These are phyloP conservation scores for Monosporascus sp. DNA, from an alignment of 2,329 filamentous ascomycete genomes.

Conservation along the genomic window DNA sequence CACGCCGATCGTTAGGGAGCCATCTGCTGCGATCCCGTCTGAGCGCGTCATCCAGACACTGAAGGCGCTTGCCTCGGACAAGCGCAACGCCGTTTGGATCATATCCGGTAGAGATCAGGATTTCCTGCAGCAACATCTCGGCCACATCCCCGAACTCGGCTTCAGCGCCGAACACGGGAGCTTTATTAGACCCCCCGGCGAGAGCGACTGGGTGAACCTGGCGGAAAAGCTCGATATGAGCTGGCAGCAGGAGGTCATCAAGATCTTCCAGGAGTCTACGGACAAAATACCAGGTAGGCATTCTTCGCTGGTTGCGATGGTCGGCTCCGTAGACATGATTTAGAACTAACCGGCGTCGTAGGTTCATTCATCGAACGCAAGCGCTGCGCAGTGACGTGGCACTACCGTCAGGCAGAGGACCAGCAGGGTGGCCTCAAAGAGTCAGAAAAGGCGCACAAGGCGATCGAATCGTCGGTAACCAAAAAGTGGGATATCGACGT, in stretches of 20 bases:
- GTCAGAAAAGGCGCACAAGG: conserved; percentile 73
- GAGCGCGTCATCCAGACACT: conserved; percentile 76
- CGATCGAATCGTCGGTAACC: conserved; percentile 70
- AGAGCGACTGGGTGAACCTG: conserved; percentile 79
- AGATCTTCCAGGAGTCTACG: conserved; percentile 82
- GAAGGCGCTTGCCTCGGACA: conserved; percentile 72
- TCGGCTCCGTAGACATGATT: background rate
- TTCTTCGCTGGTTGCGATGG: background rate
- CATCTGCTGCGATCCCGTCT: conserved; percentile 81
- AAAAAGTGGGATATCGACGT: conserved; percentile 89
- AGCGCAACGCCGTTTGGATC: conserved; percentile 91
- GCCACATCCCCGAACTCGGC: conserved; percentile 84
- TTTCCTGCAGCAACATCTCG: conserved; percentile 85
- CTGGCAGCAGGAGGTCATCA: conserved; percentile 83
- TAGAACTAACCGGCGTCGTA: conserved; percentile 25
- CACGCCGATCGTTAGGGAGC: conserved; percentile 90
- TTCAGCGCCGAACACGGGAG: conserved; percentile 96
- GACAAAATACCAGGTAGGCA: conserved; percentile 73
- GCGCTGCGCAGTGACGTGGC: conserved; percentile 92
- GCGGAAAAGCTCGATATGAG: conserved; percentile 84
- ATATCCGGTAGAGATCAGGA: conserved; percentile 92
- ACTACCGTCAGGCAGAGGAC: conserved; percentile 80
- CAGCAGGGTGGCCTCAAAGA: conserved; percentile 78
- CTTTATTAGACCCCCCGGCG: conserved; percentile 79
- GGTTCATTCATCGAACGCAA: conserved; percentile 93